Evolutionary conservation across 257 asterid species (phyloP), one percentile per base, ranked within the genome.

Genomic region (Solanum neorickii): DNA sequence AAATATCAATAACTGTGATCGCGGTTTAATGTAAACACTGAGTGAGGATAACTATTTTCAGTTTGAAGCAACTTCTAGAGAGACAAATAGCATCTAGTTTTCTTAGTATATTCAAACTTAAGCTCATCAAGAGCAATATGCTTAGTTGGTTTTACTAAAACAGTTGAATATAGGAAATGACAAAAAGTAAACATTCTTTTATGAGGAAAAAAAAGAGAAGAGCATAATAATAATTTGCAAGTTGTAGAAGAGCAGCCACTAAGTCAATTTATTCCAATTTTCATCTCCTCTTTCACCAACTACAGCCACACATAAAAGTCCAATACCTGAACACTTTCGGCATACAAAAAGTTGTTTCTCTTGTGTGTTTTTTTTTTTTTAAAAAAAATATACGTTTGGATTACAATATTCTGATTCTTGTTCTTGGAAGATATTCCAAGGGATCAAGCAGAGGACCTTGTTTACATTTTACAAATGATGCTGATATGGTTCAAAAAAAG

Each of bases 171-270:
- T 44, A 42, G 46, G 89, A 65, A 68, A 16, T 80, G 86, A 66
- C 80, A 29, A 82, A 65, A 87, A 37, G 68, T 68, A 84, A 84
- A 47, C 70, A 60, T 77, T 70, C 59, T 87, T 87, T 88, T 75
- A 23, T 82, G 52, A 86, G 60, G 35, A 60, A 72, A 77, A 59
- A 56, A 33, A 78, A 74, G 44, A 83, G 65, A 77, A 84, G 72
- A 83, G 72, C 65, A 60, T 60, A 33, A 74, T 56, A 29, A 86
- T 86, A n/a, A 83, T 87, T 21, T 84, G 70, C 94, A 89, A 87
- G 89, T 92, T 88, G 93, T 89, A 83, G 56, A 85, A 41, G 62
- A 83, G 86, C 86, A 89, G 88, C 90, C 86, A 87, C 87, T 41
- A 49, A 82, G 80, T 59, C 87, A 87, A 70, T 87, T 87, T 82